phyloP scores from a whole-genome alignment of 2,329 filamentous ascomycete genomes.

The Fusarium sp. region DNA sequence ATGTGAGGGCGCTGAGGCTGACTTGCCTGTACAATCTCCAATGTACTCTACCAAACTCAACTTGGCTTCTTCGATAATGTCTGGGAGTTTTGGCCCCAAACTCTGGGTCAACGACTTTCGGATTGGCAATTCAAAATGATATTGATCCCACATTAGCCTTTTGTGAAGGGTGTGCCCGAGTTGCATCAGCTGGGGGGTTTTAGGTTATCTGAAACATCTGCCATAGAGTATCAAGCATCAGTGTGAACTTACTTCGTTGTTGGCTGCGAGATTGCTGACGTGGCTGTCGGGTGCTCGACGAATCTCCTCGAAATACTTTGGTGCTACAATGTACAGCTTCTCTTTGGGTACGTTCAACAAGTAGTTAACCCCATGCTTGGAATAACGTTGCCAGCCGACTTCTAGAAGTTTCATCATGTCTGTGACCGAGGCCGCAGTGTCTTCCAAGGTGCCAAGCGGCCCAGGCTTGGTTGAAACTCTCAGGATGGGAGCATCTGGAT shows the following conservation, averaged over 20 bases:
- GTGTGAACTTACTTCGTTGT: not conserved
- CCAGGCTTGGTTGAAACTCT: not conserved
- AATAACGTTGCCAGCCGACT: slow-evolving; percentile 8
- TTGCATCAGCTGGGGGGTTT: not conserved
- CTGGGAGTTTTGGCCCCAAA: not conserved
- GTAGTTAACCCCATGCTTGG: slow-evolving; percentile 5
- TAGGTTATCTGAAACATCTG: not conserved
- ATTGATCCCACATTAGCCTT: not conserved
- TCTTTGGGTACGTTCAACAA: slow-evolving; percentile 12
- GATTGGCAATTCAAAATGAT: not conserved
- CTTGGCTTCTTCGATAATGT: not conserved
- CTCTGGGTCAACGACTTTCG: not conserved
- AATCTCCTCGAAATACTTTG: slow-evolving; percentile 4
- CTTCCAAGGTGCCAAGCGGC: not conserved
- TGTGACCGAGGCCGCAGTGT: not conserved
- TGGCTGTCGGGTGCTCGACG: not conserved
- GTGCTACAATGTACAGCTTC: slow-evolving; percentile 7
- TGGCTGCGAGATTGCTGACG: not conserved
- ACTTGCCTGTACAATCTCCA: not conserved
- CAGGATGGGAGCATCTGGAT: not conserved
- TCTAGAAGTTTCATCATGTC: not conserved
- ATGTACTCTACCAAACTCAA: not conserved
- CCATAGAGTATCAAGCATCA: not conserved
- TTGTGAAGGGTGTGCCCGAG: not conserved
- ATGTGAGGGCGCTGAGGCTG: not conserved